Evolutionary conservation across 2,329 filamentous ascomycete species (phyloP), one percentile per base, ranked within the genome.

Genomic region (Botrytis hyacinthi): DNA sequence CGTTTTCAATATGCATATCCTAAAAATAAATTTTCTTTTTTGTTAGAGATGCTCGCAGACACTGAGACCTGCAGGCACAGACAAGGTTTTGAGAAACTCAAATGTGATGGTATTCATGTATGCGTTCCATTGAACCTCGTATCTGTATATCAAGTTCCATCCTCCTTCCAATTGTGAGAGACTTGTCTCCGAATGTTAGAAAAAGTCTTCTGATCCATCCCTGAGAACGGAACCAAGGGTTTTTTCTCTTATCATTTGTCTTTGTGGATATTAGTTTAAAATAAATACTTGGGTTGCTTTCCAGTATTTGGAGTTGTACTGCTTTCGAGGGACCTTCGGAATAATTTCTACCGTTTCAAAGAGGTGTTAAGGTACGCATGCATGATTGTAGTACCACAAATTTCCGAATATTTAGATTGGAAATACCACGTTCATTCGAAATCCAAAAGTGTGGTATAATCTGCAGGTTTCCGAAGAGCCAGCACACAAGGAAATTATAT

Each of bases 381-480:
- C 35, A 60, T 51, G 46, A 69, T 61, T 29, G 29, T 69, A 29
- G 65, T 44, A 72, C 40, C 29, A 14, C 71, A 69, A 69, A 68
- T 61, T 51, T 68, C 54, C 71, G 60, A 46, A 60, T 46, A n/a
- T 20, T 54, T 44, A 63, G 42, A 57, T 57, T 42, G 40, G n/a
- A n/a, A 54, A 48, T 42, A 69, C 63, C 63, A 73, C 71, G 42
- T 73, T 69, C 32, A 14, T 51, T 37, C 32, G 40, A 69, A 69
- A 42, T 48, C 29, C 29, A 37, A 57, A 26, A 46, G 42, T 35
- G 65, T 73, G 44, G 61, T 22, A 74, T 69, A 44, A 48, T 46
- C 72, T 75, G 69, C 74, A 74, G 40, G 29, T 67, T 68, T 70
- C 69, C 74, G 73, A 57, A 46, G 22, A 69, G 71, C 73, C 73